Conservation (phyloP, 768 basidiomycete species). For the Suillus paluster region DNA sequence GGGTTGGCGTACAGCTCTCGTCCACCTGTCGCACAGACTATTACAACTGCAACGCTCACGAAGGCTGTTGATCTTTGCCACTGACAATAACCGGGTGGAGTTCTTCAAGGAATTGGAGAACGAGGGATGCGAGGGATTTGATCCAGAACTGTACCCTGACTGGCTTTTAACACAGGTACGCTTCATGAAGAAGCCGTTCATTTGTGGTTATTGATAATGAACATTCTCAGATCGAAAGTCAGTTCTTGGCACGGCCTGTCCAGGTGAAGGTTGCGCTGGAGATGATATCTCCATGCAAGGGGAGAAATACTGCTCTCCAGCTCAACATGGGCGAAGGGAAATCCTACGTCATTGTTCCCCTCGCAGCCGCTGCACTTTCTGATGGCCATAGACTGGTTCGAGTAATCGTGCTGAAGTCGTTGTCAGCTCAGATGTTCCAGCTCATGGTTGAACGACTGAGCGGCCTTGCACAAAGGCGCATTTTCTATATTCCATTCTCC, state of each 20-base stretch:
- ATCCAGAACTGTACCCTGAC: slow-evolving; percentile 32
- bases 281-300: slow-evolving; percentile 48
- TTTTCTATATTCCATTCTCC: slow-evolving; percentile 57
- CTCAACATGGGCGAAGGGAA: slow-evolving; percentile 68
- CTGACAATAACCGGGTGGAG: slow-evolving; percentile 31
- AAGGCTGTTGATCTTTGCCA: slow-evolving; percentile 34
- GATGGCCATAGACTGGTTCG: slow-evolving; percentile 49
- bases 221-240: slow-evolving; percentile 44
- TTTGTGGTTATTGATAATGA: not conserved
- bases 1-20: slow-evolving; percentile 37
- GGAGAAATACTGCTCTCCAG: slow-evolving; percentile 46
- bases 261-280: slow-evolving; percentile 47
- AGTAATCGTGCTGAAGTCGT: slow-evolving; percentile 53
- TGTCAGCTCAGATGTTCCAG: slow-evolving; percentile 53
- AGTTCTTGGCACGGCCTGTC: slow-evolving; percentile 47
- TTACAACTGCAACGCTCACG: slow-evolving; percentile 43
- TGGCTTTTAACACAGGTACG: slow-evolving; percentile 52
- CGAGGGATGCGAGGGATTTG: slow-evolving; percentile 25
- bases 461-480: slow-evolving; percentile 48
- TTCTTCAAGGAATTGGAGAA: slow-evolving; percentile 33
- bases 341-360: slow-evolving; percentile 51
- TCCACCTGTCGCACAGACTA: slow-evolving; percentile 30
- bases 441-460: slow-evolving; percentile 47
- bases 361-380: slow-evolving; percentile 44
- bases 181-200: not conserved